Evolutionary conservation across 805 yeast genomes (phyloP).

Genomic region (Metschnikowia hibisci): DNA sequence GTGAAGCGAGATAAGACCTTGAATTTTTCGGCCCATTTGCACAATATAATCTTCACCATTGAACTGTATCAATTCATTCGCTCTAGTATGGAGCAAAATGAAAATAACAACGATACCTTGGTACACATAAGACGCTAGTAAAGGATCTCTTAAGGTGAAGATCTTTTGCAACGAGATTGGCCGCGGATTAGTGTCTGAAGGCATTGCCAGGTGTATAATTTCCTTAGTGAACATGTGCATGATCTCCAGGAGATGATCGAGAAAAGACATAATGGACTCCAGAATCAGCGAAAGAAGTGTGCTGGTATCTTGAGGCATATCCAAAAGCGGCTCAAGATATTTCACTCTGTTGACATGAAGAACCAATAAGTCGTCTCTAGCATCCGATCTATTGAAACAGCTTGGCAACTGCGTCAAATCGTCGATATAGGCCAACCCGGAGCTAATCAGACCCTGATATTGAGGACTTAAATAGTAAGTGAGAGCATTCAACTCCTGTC

Average conservation of each 20-base stretch:
- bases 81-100: slow-evolving; percentile 45
- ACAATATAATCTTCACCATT: slow-evolving; percentile 20
- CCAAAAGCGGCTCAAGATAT: slow-evolving; percentile 49
- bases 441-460: slow-evolving; percentile 13
- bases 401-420: slow-evolving; percentile 20
- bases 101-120: slow-evolving; percentile 51
- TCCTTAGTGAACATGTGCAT: slow-evolving; percentile 12
- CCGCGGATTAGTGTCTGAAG: slow-evolving; percentile 7
- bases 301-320: slow-evolving; percentile 30
- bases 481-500: slow-evolving; percentile 36
- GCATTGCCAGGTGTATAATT: slow-evolving; percentile 10
- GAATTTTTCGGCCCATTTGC: slow-evolving; percentile 23
- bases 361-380: slow-evolving; percentile 43
- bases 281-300: slow-evolving; percentile 33
- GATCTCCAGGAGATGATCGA: slow-evolving; percentile 17
- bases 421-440: slow-evolving; percentile 18
- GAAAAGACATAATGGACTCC: slow-evolving; percentile 30
- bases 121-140: slow-evolving; percentile 46
- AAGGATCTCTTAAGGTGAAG: slow-evolving; percentile 42
- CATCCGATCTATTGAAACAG: slow-evolving; percentile 28
- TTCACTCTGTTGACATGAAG: slow-evolving; percentile 50
- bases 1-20: slow-evolving; percentile 23
- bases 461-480: slow-evolving; percentile 24
- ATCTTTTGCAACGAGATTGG: slow-evolving; percentile 27
- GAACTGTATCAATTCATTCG: slow-evolving; percentile 28